These are phyloP conservation scores for Neopestalotiopsis sp. DNA, from an alignment of 2,329 filamentous ascomycete genomes.

Conservation along the genomic window DNA sequence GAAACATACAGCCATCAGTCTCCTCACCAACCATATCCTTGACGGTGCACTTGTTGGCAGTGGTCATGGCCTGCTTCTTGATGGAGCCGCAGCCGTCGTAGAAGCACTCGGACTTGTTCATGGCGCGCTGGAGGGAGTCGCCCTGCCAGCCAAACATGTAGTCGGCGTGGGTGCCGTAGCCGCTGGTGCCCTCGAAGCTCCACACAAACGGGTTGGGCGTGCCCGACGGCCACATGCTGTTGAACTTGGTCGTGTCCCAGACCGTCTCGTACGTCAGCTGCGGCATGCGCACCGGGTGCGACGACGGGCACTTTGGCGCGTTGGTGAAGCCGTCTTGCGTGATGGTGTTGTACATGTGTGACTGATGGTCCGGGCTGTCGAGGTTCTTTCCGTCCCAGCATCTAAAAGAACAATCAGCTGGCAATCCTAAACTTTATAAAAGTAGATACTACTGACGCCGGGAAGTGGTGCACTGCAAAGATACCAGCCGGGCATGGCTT, in stretches of 20 bases:
- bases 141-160: conserved; percentile 45
- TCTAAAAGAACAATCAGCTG: background rate
- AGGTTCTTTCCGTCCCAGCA: conserved; percentile 40
- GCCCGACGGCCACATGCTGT: conserved; percentile 40
- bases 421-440: too few species aligned
- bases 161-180: conserved; percentile 42
- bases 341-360: conserved; percentile 26
- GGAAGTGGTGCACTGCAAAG: conserved; percentile 4
- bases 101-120: conserved; percentile 40
- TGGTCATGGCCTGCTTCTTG: conserved; percentile 36
- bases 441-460: background rate
- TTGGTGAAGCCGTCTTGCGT: conserved; percentile 36
- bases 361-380: conserved; percentile 38
- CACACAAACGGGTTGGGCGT: conserved; percentile 37
- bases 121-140: conserved; percentile 41
- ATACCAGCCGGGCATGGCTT: background rate
- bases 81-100: conserved; percentile 40
- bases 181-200: conserved; percentile 39
- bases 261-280: conserved; percentile 48
- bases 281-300: conserved; percentile 38
- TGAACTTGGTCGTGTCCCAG: conserved; percentile 41
- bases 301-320: conserved; percentile 33
- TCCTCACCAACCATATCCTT: conserved; percentile 34
- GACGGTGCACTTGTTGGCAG: conserved; percentile 37
- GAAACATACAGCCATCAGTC: conserved; percentile 37